A percentile compares a stretch with the other conserved stretches of the same genome.
These are phyloP conservation scores for Gnomoniopsis sp. DNA, from an alignment of 2,329 filamentous ascomycete species.

Conservation along the genomic window DNA sequence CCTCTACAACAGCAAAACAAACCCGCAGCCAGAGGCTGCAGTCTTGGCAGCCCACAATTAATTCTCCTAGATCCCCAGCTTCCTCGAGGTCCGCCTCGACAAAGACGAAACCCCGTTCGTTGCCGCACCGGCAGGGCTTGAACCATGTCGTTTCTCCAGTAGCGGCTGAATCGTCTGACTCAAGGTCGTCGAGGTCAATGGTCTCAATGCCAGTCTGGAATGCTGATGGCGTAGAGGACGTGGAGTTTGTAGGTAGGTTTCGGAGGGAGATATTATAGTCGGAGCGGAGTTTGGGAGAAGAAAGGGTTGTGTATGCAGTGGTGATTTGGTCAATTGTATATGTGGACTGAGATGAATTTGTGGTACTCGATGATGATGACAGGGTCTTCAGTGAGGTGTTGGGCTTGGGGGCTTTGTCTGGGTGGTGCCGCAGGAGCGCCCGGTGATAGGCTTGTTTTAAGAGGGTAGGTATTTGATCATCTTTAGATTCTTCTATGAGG, in stretches of 20 bases:
- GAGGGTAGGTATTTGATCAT: conserved; percentile 36
- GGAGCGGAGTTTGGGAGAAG: conserved; percentile 42
- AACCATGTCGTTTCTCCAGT: conserved; percentile 45
- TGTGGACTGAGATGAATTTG: conserved; percentile 38
- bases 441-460: conserved; percentile 63
- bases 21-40: conserved; percentile 66
- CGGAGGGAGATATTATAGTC: conserved; percentile 53
- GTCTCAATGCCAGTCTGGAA: conserved; percentile 61
- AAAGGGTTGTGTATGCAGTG: conserved; percentile 55
- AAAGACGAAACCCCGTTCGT: conserved; percentile 57
- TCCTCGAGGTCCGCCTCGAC: conserved; percentile 58
- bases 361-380: conserved; percentile 58
- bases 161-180: conserved; percentile 41
- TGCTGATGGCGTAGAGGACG: conserved; percentile 20
- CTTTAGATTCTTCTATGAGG: conserved; percentile 41
- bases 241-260: conserved; percentile 23
- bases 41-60: conserved; percentile 63
- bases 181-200: conserved; percentile 63
- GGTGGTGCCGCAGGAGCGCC: conserved; percentile 63
- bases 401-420: conserved; percentile 46
- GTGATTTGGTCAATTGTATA: conserved; percentile 61
- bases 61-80: conserved; percentile 53
- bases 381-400: conserved; percentile 29
- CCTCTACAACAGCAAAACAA: conserved; percentile 55
- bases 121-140: conserved; percentile 61